Conservation (phyloP, 306 rosid species). For the Macrotyloma uniflorum region DNA sequence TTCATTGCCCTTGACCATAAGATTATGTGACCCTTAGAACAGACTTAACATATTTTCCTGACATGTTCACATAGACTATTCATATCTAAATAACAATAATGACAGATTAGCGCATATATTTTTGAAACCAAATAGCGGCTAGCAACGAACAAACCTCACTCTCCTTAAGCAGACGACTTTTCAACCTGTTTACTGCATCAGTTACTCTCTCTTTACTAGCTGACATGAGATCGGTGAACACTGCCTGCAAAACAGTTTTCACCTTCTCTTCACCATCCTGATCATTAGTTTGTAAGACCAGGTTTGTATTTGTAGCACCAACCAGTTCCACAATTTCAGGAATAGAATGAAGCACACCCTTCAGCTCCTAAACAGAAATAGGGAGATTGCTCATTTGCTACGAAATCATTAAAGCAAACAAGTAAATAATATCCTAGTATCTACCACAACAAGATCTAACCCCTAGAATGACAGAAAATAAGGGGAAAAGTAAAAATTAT, state of each 20-base stretch:
- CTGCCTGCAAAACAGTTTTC: slow-evolving; percentile 59
- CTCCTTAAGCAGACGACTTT: slow-evolving; percentile 64
- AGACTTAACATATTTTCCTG: slow-evolving; percentile 8
- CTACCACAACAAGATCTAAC: slow-evolving; percentile 30
- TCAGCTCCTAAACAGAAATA: slow-evolving; percentile 72
- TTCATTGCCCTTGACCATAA: background rate
- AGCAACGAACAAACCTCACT: slow-evolving; percentile 58
- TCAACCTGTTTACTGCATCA: slow-evolving; percentile 58
- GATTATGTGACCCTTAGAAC: background rate
- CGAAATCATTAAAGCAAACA: background rate
- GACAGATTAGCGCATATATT: background rate
- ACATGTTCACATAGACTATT: background rate
- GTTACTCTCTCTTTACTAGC: slow-evolving; percentile 62
- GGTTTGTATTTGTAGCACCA: slow-evolving; percentile 61
- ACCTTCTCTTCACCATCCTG: slow-evolving; percentile 58
- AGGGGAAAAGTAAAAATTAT: background rate
- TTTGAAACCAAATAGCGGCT: background rate
- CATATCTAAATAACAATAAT: background rate
- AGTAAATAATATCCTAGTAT: background rate
- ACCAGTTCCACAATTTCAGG: slow-evolving; percentile 81
- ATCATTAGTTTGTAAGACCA: slow-evolving; percentile 50
- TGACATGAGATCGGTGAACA: slow-evolving; percentile 85
- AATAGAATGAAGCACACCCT: slow-evolving; percentile 64
- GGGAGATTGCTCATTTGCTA: slow-evolving; percentile 22
- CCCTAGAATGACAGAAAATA: background rate